These are phyloP conservation scores for Setaria italica DNA, from an alignment of 202 grass and related monocot species.

Conservation along the genomic window DNA sequence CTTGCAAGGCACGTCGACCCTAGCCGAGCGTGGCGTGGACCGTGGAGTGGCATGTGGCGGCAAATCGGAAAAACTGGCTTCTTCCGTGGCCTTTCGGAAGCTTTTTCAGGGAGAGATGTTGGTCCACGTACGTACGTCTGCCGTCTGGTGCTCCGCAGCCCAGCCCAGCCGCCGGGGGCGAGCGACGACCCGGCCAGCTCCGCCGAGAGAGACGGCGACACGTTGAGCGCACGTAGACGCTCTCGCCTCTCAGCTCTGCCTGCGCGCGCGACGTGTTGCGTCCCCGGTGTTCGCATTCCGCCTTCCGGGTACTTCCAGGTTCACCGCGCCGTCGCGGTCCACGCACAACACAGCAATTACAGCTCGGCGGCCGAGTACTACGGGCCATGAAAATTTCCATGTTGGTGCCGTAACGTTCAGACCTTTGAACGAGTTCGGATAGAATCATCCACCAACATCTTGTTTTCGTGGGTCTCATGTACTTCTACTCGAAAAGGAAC, in stretches of 20 bases:
- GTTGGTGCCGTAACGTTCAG: no score
- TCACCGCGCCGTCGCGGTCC: no score
- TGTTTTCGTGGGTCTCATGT: no score
- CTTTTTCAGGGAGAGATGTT: conserved; percentile 28
- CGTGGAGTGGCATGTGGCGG: background rate
- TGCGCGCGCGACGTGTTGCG: background rate
- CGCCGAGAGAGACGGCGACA: background rate
- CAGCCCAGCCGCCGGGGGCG: background rate
- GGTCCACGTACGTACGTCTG: conserved; percentile 40
- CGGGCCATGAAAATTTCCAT: no score
- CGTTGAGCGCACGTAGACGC: background rate
- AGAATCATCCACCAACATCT: no score
- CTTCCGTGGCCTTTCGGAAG: conserved; percentile 3
- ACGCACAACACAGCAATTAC: no score
- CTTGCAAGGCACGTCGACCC: conserved; percentile 26
- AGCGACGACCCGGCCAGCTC: background rate
- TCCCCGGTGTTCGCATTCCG: background rate
- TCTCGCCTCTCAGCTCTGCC: background rate
- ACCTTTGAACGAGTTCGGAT: no score
- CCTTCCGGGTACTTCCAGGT: no score
- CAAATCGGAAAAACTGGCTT: no score
- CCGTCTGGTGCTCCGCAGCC: background rate
- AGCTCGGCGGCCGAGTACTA: no score
- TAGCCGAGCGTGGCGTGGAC: background rate
- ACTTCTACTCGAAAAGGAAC: no score